Base-by-base conservation (phyloP, 345 rosid genomes). In the Corymbia maculata region DNA sequence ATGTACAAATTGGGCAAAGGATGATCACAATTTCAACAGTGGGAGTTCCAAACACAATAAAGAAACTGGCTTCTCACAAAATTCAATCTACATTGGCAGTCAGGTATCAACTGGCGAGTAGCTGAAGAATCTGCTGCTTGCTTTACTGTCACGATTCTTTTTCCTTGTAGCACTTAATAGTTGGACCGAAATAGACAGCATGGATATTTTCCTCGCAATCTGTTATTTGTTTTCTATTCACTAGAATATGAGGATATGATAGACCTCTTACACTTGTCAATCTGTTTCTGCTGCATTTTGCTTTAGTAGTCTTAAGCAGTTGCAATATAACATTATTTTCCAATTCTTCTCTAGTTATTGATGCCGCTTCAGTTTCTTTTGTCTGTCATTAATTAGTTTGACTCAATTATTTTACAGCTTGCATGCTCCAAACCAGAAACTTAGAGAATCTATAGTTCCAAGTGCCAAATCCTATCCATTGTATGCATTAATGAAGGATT, bases 1-100 rank as follows among this genome's bases (percentile, higher is more conserved):
- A 98, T 87, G 94, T 98, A 91, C 96, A 95, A 91, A 98, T 97
- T 88, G 99, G 99, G 85, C 99, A 97, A 95, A 92, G 99, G 91
- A 97, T 98, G 99, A 96, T 97, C 82, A 98, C 99, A 87, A 97
- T 98, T 89, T 96, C 99, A 49, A 95, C 98, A 3, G 99, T 98
- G 82, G 99, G 99, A 86, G 99, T 97, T 89, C 99, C 99, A 15
- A 98, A 97, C 94, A 97, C 99, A 85, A 95, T 98, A 80, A 95
- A 93, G 90, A 98, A 91, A 92, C 96, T 98, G 88, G 98, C 98
- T 87, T 90, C 98, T 92, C 95, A 94, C 90, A 98, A 98, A 88
- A 98, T 98, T 88, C 99, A 97, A 91, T 98, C 99, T 52, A 97
- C 99, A 49, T 92, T 98, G 93, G 99, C 99, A 22, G 94, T 98